phyloP scores from a whole-genome alignment of 306 rosid species.

The Gastrolobium bilobum region DNA sequence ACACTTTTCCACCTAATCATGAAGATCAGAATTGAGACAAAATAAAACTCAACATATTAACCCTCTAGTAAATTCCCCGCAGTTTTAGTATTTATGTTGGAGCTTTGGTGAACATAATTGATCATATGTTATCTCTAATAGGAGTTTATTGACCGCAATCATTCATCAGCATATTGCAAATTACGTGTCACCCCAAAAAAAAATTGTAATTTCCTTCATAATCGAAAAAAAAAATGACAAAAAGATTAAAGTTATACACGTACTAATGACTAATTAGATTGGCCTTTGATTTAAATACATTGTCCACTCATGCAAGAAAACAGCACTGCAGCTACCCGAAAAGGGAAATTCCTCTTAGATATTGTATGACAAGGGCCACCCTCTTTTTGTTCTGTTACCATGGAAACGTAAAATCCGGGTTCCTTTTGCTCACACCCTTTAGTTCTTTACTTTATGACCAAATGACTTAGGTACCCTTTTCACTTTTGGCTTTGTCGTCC shows the following conservation, averaged over 20 bases:
- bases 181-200: too few relatives aligned
- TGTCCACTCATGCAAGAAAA: constrained; percentile 31
- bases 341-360: constrained; percentile 29
- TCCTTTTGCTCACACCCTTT: constrained; percentile 27
- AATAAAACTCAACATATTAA: neutral
- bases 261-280: neutral
- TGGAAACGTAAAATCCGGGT: constrained; percentile 54
- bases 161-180: neutral
- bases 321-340: constrained; percentile 20
- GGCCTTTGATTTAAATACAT: neutral
- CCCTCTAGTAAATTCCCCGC: neutral
- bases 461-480: constrained; percentile 36
- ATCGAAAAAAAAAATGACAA: neutral
- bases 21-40: neutral
- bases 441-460: neutral
- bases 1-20: neutral
- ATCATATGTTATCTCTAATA: neutral
- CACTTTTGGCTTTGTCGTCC: too few relatives aligned
- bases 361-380: neutral
- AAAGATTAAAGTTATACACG: neutral
- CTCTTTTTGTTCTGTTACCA: constrained; percentile 1
- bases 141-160: neutral
- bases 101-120: neutral
- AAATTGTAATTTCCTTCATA: neutral
- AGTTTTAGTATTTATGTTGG: neutral